Percentiles rank a stretch among this genome's conserved stretches.
Evolutionary conservation across 208 protist genomes (phyloP).

Genomic region (Naegleria fowleri): DNA sequence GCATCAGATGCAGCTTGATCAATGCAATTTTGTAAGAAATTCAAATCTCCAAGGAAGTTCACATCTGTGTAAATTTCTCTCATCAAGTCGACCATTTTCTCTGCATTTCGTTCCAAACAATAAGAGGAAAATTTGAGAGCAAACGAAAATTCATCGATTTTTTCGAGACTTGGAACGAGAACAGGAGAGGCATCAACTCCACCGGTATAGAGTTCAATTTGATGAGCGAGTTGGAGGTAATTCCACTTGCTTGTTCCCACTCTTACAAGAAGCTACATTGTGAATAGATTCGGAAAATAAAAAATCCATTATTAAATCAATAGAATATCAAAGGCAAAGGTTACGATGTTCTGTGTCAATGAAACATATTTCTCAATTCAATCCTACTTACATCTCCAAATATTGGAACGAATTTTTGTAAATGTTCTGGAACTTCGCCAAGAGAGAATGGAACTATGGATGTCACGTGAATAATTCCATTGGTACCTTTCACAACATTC

Average conservation of each 20-base stretch:
- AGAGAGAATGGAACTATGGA: not conserved
- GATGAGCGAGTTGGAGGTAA: not conserved
- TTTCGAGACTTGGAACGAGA: not conserved
- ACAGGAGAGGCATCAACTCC: not conserved
- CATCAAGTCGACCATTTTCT: not conserved
- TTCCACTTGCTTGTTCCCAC: not conserved
- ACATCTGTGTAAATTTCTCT: not conserved
- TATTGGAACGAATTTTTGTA: not conserved
- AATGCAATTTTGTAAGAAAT: constrained; percentile 2
- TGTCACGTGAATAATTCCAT: not conserved
- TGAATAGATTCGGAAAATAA: not conserved
- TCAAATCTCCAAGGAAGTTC: not conserved
- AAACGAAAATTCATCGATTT: not conserved
- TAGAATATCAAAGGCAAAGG: not conserved
- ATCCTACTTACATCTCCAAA: not conserved
- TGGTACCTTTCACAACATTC: not conserved
- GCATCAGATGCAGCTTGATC: not conserved
- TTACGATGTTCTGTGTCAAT: too few species aligned
- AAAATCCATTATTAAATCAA: not conserved
- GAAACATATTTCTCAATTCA: too few species aligned
- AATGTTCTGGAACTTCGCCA: not conserved
- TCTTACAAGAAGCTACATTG: not conserved
- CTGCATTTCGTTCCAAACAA: constrained; percentile 22
- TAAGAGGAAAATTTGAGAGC: not conserved
- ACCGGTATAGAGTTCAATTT: constrained; percentile 23